Evolutionary conservation across 2,329 filamentous ascomycete genomes (phyloP), one percentile per base, ranked within the genome.

Genomic region (Alternaria arborescens): DNA sequence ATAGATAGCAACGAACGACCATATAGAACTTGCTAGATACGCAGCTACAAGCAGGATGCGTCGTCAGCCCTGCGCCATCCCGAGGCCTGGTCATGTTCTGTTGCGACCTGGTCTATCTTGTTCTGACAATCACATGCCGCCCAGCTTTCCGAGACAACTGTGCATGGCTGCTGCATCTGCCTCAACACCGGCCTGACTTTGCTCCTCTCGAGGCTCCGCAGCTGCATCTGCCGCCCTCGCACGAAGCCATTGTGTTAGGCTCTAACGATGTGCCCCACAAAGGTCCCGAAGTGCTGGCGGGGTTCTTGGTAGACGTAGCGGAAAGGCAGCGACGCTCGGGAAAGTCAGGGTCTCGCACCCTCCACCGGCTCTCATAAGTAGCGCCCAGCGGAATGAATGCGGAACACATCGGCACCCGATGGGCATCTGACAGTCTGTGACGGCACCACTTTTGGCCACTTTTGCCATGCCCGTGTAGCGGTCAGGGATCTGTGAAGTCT

Each of bases 371-470:
- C 32, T 59, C 16, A 5, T n/a, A 20, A 28, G 41, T 38, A 36
- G 43, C 8, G 5, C 30, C 32, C 43, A 44, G 58, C 61, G 52
- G 61, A 55, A 64, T 55, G 26, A 42, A 55, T 52, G 30, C 58
- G 58, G 58, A 48, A 58, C 18, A 11, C 18, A 18, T 64, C 60
- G 62, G 60, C 55, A 44, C 46, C 58, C 58, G 44, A 47, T 41
- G 47, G 36, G 43, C 26, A 42, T 44, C 36, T 32, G 56, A 55
- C 59, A 69, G 47, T 64, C 61, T 51, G 67, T 69, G 68, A 74
- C 67, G 69, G 69, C 71, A 71, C 54, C 63, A 71, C 63, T 68
- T 66, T 55, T 62, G 55, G 58, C 62, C 69, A 66, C 32, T 36
- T 36, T 36, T 24, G 11, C 30, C 8, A 34, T 16, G 20, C 16